Evolutionary conservation across 768 basidiomycete genomes (phyloP), one percentile per base, ranked within the genome.

Genomic region (Grammothele lineata): DNA sequence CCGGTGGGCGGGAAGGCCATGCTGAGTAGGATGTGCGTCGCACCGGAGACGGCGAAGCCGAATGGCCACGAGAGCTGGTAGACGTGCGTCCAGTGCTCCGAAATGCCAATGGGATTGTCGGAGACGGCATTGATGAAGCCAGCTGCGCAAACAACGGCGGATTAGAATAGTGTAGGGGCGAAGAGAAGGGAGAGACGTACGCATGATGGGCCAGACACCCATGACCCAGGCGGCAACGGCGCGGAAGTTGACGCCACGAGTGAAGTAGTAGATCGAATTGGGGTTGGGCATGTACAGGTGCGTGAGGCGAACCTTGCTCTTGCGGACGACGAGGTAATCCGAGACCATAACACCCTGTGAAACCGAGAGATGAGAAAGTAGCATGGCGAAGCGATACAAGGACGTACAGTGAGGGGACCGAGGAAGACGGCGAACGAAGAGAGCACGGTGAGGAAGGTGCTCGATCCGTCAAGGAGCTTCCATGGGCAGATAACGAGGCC

Each of bases 371-470:
- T n/a, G n/a, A n/a, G n/a, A n/a, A n/a, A n/a, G 36, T 17, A 5
- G 32, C n/a, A 14, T 26, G 23, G 5, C 14, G 2, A 6, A 21
- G 18, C 18, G 11, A 11, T 26, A 4, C 15, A 12, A 23, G 15
- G 12, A 45, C 51, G 8, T 1, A 48, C 51, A 18, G 66, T 62
- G 19, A 77, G 62, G 0, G 74, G 75, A 4, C 68, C 70, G 3
- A 77, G 63, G 54, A 77, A 71, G 43, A 76, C 68, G 12, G 72
- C 64, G 55, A 73, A 75, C 0, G 69, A 69, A 24, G 57, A 55
- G 51, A 72, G 63, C 51, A 72, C 70, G n/a, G 59, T 58, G 3
- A 70, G 48, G 59, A 70, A 70, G 5, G 62, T 59, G 10, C 56
- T 55, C 2, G 65, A 62, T 39, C 62, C 64, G 1, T 64, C 65